Percentiles rank a stretch among this genome's conserved stretches.
Evolutionary conservation across 306 rosid genomes (phyloP).

Genomic region (Cucurbita argyrosperma): DNA sequence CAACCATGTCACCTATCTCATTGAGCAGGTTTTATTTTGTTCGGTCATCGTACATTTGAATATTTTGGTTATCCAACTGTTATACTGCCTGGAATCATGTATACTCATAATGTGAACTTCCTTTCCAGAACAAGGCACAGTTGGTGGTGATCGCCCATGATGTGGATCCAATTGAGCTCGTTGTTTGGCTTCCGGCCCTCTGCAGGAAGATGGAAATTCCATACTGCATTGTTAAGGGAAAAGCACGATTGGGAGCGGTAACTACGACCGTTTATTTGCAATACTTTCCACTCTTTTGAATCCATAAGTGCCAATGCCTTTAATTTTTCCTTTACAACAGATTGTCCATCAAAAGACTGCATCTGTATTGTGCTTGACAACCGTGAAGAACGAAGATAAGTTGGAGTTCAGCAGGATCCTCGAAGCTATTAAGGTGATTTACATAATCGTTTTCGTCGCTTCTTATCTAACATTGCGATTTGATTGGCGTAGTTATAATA

Average conservation of each 20-base stretch:
- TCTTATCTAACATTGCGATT: not conserved
- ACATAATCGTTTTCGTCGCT: not conserved
- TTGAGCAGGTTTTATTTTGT: conserved; percentile 39
- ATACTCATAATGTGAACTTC: not conserved
- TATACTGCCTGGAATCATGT: not conserved
- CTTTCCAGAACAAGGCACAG: conserved; percentile 55
- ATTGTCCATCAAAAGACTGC: conserved; percentile 70
- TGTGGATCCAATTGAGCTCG: conserved; percentile 71
- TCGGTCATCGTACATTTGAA: not conserved
- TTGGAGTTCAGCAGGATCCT: conserved; percentile 54
- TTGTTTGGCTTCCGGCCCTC: conserved; percentile 70
- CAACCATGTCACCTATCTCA: conserved; percentile 68
- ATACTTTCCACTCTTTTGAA: not conserved
- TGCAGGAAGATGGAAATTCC: conserved; percentile 87
- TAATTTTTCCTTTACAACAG: conserved; percentile 13
- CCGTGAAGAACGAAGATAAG: conserved; percentile 76
- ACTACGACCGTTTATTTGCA: not conserved
- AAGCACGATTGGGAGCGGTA: conserved; percentile 66
- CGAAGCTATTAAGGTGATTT: conserved; percentile 63
- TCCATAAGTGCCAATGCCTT: not conserved
- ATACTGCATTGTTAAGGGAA: conserved; percentile 74
- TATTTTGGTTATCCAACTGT: not conserved
- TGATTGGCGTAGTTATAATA: not conserved
- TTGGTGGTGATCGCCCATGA: conserved; percentile 72
- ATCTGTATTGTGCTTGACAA: conserved; percentile 56